Conservation (phyloP, 148 eudicot species). For the Suaeda aralocaspica region DNA sequence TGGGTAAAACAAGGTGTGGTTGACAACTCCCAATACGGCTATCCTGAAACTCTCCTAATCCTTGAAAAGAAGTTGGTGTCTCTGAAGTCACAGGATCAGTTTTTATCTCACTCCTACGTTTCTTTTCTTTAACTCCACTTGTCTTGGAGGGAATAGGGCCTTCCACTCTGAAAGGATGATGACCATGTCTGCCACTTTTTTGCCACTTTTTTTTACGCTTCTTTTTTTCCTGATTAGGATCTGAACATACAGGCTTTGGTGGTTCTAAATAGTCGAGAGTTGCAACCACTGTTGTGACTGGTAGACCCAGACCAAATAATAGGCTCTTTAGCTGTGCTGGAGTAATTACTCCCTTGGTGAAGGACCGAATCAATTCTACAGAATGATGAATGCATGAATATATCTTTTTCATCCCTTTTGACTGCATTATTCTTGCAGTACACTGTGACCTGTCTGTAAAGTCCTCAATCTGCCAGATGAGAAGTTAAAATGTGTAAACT, state of each 20-base stretch:
- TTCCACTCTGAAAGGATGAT: background rate
- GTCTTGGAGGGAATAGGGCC: background rate
- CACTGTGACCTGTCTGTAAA: constrained; percentile 69
- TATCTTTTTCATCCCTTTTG: constrained; percentile 31
- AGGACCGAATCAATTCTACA: constrained; percentile 33
- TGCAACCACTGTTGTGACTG: background rate
- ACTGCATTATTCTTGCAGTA: constrained; percentile 69
- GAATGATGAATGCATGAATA: constrained; percentile 47
- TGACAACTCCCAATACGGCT: background rate
- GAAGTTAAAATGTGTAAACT: background rate
- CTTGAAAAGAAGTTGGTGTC: background rate
- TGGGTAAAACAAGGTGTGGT: background rate
- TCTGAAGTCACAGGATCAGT: background rate
- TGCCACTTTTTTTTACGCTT: constrained; percentile 4
- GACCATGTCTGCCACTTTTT: background rate
- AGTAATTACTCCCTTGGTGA: constrained; percentile 41
- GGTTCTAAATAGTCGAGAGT: constrained; percentile 2
- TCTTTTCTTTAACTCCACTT: background rate
- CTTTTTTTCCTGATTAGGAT: background rate
- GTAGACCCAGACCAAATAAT: constrained; percentile 43
- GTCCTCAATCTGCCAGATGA: constrained; percentile 70
- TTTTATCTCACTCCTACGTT: background rate
- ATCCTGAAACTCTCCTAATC: background rate
- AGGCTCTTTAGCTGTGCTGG: constrained; percentile 33
- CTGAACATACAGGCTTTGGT: no score